phyloP scores from a whole-genome alignment of 148 eudicot genomes.

The Dianthus caryophyllus region DNA sequence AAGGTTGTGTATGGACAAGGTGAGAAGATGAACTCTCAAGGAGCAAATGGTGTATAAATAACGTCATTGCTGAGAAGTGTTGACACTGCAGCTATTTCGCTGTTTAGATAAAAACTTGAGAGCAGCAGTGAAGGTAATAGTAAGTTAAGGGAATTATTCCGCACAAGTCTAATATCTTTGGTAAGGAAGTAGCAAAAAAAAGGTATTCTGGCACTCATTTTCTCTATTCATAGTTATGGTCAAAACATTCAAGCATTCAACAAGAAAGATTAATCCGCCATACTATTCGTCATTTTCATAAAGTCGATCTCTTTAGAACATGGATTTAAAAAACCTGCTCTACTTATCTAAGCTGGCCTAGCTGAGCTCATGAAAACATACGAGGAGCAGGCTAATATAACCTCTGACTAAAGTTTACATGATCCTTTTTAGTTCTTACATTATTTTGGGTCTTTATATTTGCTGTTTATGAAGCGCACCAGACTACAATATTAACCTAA shows the following conservation, averaged over 20 bases:
- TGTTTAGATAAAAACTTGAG: neutral
- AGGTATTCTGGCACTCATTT: neutral
- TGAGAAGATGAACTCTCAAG: constrained; percentile 1
- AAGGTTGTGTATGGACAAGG: constrained; percentile 8
- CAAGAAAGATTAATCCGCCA: neutral
- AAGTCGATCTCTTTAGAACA: neutral
- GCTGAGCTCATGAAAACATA: neutral
- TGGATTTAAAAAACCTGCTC: neutral
- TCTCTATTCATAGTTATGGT: neutral
- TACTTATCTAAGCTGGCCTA: neutral
- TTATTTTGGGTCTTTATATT: no score
- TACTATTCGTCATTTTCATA: neutral
- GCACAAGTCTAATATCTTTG: neutral
- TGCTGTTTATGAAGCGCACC: no score
- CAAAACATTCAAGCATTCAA: neutral
- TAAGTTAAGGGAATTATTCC: neutral
- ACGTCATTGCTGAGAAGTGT: neutral
- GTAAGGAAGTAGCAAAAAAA: neutral
- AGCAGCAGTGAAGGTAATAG: neutral
- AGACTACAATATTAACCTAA: no score
- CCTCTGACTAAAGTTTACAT: neutral
- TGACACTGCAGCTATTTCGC: neutral
- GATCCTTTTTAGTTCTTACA: no score
- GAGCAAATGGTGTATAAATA: neutral
- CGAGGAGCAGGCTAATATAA: neutral